phyloP scores from a whole-genome alignment of 2,329 filamentous ascomycete genomes.

The Chrysosporium queenslandicum region DNA sequence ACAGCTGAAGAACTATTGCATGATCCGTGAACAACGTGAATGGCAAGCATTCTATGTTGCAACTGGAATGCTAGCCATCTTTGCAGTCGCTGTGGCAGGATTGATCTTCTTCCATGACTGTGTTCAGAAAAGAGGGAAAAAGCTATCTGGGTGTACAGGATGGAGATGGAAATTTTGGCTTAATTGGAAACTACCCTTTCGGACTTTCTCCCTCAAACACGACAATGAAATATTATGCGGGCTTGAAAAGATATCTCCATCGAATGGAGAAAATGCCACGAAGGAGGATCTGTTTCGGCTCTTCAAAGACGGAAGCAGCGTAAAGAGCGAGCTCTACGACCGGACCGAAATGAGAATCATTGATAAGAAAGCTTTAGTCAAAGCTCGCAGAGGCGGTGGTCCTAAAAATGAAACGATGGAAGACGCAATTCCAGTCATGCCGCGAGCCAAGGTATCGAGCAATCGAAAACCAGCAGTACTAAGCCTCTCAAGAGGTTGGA shows the following conservation, averaged over 20 bases:
- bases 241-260: neutral
- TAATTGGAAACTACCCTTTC: neutral
- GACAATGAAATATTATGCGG: neutral
- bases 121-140: neutral
- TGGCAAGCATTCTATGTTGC: constrained; percentile 7
- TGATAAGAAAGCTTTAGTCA: neutral
- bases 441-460: neutral
- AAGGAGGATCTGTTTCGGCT: neutral
- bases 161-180: neutral
- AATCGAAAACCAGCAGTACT: neutral
- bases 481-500: neutral
- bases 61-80: constrained; percentile 3
- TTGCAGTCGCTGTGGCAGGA: neutral
- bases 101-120: constrained; percentile 6
- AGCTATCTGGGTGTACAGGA: neutral
- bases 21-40: constrained; percentile 3
- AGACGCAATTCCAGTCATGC: neutral
- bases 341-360: neutral
- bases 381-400: neutral
- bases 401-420: neutral
- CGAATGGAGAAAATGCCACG: neutral
- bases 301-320: neutral
- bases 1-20: constrained; percentile 3
- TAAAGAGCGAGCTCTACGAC: neutral
- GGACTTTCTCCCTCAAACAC: neutral